Percentiles rank a stretch among this genome's conserved stretches.
Conservation (phyloP, 768 basidiomycete genomes). For the Naganishia friedmannii region DNA sequence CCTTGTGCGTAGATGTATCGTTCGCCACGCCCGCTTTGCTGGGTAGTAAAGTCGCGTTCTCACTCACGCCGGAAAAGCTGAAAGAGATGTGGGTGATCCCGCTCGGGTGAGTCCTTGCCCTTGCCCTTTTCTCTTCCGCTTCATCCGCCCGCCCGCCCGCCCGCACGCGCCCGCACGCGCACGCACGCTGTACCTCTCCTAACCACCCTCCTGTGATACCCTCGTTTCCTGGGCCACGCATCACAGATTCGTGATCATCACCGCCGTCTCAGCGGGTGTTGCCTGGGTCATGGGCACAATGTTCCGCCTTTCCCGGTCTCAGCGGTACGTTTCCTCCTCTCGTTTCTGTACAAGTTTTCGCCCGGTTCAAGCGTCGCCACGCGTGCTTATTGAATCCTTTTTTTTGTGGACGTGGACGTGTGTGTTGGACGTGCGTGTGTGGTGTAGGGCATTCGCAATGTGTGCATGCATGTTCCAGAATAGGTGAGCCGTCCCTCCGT, state of each 20-base stretch:
- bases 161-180: too few relatives aligned
- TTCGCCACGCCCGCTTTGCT: constrained; percentile 71
- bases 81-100: constrained; percentile 53
- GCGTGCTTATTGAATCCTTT: too few relatives aligned
- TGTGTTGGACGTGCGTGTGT: too few relatives aligned
- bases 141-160: too few relatives aligned
- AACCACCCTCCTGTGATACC: too few relatives aligned
- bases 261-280: constrained; percentile 65
- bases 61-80: constrained; percentile 62
- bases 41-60: constrained; percentile 94
- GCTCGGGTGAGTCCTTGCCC: constrained; percentile 39
- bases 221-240: constrained; percentile 45
- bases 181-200: too few relatives aligned
- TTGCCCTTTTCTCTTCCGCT: too few relatives aligned
- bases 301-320: constrained; percentile 68
- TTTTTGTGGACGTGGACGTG: too few relatives aligned
- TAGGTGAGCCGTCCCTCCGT: constrained; percentile 33
- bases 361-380: too few relatives aligned
- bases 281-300: constrained; percentile 64
- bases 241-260: constrained; percentile 72
- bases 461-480: constrained; percentile 52
- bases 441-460: constrained; percentile 50
- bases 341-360: neutral
- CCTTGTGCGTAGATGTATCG: constrained; percentile 60
- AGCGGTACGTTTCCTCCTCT: constrained; percentile 52